Evolutionary conservation across 1,139 yeast species (phyloP), one percentile per base, ranked within the genome.

Genomic region (Saccharomyces pastorianus): DNA sequence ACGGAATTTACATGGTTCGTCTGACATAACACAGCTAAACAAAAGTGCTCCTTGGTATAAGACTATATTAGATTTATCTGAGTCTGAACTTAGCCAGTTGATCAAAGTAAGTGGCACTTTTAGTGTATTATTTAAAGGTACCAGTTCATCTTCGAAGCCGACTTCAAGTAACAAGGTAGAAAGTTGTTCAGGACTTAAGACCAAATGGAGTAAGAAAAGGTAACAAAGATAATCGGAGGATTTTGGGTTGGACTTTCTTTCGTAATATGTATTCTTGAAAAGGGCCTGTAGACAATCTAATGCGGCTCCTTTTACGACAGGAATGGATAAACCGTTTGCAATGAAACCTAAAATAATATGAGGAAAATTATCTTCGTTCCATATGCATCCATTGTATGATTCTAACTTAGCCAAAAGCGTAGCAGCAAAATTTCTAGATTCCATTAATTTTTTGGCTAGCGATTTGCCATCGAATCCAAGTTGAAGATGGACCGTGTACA

Each of bases 311-410:
- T 81, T 79, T 13, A 86, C 76, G 51, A 79, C 82, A 2, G 91
- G 81, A 11, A 81, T 71, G 50, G 81, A 80, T 55, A 88, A 71
- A 0, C 96, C 96, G 64, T 81, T 83, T 2, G 82, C 72, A 38
- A 83, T 72, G n/a, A 79, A 67, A 51, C 76, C 76, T 49, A 82
- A 71, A 28, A 87, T 65, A 28, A 83, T 76, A 48, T 77, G 75
- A 54, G 86, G 84, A 61, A 85, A 79, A 63, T 80, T 83, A 3
- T 73, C 73, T 38, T 65, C 66, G 0, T 75, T 72, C 56, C 86
- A 71, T 26, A 66, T 64, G 32, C 82, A 66, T 8, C 73, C 75
- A 55, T 75, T 74, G 7, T 71, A 49, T 0, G 64, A 61, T 62
- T 85, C 93, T 58, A 80, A 38, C 28, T 63, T 68, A 0, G 71